A percentile compares a stretch with the other conserved stretches of the same genome.
Evolutionary conservation across 371 early-diverging fungal genomes (phyloP).

Genomic region (Scutellospora calospora): DNA sequence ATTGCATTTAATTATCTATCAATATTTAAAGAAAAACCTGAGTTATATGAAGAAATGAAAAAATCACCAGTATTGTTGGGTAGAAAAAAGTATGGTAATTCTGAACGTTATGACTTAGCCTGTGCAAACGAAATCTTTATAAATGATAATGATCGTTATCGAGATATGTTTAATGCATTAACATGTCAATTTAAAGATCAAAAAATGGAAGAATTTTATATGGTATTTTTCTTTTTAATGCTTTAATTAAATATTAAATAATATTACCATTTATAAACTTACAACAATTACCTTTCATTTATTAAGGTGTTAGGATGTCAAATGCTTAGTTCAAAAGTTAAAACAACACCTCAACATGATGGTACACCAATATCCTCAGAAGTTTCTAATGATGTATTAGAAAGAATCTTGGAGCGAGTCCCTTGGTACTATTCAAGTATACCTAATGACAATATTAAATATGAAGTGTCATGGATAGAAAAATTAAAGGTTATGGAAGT

Average conservation of each 20-base stretch:
- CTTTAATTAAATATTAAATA: not conserved
- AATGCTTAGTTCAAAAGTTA: no score
- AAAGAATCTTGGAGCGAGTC: no score
- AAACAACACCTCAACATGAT: no score
- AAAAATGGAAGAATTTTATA: not conserved
- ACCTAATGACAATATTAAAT: constrained; percentile 50
- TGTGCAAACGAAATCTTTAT: constrained; percentile 77
- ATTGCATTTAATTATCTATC: not conserved
- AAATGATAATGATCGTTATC: constrained; percentile 79
- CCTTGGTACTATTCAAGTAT: no score
- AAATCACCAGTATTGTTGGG: not conserved
- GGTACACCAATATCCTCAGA: no score
- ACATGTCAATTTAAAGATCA: constrained; percentile 55
- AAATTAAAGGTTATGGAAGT: not conserved
- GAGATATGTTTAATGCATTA: constrained; percentile 68
- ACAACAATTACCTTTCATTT: no score
- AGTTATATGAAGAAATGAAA: not conserved
- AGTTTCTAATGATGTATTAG: no score
- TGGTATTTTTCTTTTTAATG: not conserved
- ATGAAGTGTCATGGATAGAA: constrained; percentile 42
- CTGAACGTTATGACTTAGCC: constrained; percentile 55
- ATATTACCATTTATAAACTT: not conserved
- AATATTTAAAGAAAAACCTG: not conserved
- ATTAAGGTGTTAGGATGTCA: no score
- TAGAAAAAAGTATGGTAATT: not conserved